Conservation (phyloP, 495 filamentous ascomycete species). For the Daldinia caldariorum region DNA sequence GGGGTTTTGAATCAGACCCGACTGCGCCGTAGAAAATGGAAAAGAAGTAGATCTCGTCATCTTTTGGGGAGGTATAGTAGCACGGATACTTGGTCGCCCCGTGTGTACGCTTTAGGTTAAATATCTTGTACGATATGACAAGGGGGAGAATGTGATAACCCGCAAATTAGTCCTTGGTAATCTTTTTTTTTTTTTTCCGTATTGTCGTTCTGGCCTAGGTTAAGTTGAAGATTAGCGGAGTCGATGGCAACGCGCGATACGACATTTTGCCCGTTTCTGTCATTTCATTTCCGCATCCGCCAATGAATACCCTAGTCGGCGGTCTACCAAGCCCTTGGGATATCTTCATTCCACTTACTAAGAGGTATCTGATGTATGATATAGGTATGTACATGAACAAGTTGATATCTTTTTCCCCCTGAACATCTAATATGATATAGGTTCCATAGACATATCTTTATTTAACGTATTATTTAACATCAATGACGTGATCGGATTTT, state of each 20-base stretch:
- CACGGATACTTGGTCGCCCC: neutral
- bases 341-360: conserved; percentile 1
- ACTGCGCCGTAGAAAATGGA: neutral
- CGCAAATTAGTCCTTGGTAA: neutral
- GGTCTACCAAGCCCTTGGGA: conserved; percentile 32
- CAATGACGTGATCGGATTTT: neutral
- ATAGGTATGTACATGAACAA: neutral
- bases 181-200: neutral
- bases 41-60: neutral
- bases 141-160: neutral
- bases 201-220: conserved; percentile 10
- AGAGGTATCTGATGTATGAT: neutral
- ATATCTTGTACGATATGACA: neutral
- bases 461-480: neutral
- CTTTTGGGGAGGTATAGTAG: neutral
- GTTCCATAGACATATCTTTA: neutral
- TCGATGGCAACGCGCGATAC: conserved; percentile 34
- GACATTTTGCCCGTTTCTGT: conserved; percentile 39
- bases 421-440: neutral
- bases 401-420: neutral
- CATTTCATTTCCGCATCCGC: conserved; percentile 34
- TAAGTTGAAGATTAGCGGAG: conserved; percentile 25
- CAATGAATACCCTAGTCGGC: conserved; percentile 25
- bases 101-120: neutral
- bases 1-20: conserved; percentile 13